These are phyloP conservation scores for Metarhizium album DNA, from an alignment of 2,329 filamentous ascomycete species.

Conservation along the genomic window DNA sequence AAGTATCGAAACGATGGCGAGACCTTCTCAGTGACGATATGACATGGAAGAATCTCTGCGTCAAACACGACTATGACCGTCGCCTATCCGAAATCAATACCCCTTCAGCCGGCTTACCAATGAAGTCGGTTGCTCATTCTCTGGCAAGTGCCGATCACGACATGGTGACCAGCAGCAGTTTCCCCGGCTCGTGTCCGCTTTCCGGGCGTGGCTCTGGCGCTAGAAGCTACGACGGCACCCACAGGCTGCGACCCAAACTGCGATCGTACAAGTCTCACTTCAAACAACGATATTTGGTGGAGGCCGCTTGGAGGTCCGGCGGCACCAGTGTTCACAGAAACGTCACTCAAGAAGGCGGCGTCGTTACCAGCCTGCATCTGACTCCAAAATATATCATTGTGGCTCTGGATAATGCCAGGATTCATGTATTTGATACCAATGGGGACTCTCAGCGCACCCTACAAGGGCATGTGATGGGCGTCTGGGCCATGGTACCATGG, in stretches of 20 bases:
- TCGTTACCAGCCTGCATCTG: conserved; percentile 89
- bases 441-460: conserved; percentile 81
- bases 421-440: conserved; percentile 92
- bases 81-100: conserved; percentile 41
- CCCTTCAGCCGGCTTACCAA: conserved; percentile 19
- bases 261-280: conserved; percentile 93
- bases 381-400: conserved; percentile 96
- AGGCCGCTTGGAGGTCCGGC: conserved; percentile 91
- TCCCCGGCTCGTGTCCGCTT: conserved; percentile 32
- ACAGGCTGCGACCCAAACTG: conserved; percentile 45
- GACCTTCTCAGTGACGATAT: conserved; percentile 92
- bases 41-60: conserved; percentile 95
- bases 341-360: conserved; percentile 92
- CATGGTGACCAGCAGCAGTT: conserved; percentile 27
- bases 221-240: conserved; percentile 45
- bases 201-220: conserved; percentile 27
- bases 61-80: conserved; percentile 80
- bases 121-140: conserved; percentile 18
- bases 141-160: conserved; percentile 26
- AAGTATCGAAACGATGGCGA: conserved; percentile 91
- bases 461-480: conserved; percentile 95
- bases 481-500: conserved; percentile 99
- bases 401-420: conserved; percentile 94
- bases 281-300: conserved; percentile 93
- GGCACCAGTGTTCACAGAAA: conserved; percentile 75